Conservation (phyloP, 441 rosid genomes). For the Adansonia madagascariensis region DNA sequence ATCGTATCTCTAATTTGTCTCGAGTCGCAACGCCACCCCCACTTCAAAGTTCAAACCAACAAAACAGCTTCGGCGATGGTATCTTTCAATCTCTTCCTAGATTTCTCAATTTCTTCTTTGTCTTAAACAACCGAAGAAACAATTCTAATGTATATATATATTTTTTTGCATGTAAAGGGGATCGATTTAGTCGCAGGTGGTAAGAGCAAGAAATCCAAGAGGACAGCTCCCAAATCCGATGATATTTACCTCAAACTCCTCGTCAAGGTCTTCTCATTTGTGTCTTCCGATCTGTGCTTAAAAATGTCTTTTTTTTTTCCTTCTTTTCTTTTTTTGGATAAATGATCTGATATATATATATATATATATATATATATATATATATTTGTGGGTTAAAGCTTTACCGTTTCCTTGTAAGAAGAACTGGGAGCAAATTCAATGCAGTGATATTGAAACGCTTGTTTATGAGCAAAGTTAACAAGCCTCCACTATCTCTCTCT, state of each 20-base stretch:
- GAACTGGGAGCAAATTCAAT: constrained; percentile 88
- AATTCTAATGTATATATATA: background rate
- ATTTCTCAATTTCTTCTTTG: background rate
- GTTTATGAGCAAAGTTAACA: constrained; percentile 94
- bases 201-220: constrained; percentile 83
- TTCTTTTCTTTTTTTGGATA: background rate
- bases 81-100: background rate
- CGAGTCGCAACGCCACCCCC: constrained; percentile 18
- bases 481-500: constrained; percentile 83
- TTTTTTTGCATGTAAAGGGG: constrained; percentile 50
- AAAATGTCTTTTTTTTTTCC: background rate
- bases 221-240: constrained; percentile 84
- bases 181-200: constrained; percentile 93
- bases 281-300: no score
- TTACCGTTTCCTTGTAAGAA: constrained; percentile 84
- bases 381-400: constrained; percentile 57
- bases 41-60: background rate
- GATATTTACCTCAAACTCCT: constrained; percentile 85
- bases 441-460: constrained; percentile 87
- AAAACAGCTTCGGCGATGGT: constrained; percentile 44
- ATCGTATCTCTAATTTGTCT: background rate
- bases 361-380: no score
- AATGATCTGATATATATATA: background rate
- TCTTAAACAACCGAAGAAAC: background rate
- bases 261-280: constrained; percentile 73